Evolutionary conservation across 768 basidiomycete species (phyloP).

Genomic region (Panellus pusillus): DNA sequence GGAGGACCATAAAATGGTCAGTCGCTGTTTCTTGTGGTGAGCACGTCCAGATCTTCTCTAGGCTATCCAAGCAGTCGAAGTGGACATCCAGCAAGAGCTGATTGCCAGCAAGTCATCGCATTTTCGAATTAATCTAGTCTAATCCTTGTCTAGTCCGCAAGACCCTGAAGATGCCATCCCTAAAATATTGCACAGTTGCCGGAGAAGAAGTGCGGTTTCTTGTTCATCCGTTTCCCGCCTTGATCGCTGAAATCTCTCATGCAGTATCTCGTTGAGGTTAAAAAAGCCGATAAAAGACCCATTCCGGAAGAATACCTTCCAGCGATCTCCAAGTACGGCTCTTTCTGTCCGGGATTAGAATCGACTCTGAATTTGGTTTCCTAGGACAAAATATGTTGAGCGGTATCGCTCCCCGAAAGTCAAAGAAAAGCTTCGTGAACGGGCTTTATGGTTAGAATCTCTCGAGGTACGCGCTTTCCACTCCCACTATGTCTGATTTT

Average conservation of each 20-base stretch:
- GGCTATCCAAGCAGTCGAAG: constrained; percentile 68
- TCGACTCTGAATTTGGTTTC: not conserved
- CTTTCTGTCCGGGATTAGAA: not conserved
- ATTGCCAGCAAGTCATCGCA: constrained; percentile 49
- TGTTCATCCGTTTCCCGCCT: not conserved
- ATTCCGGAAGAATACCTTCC: constrained; percentile 60
- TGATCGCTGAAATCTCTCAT: not conserved
- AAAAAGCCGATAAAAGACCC: constrained; percentile 51
- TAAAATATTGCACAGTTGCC: constrained; percentile 65
- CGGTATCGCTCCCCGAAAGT: constrained; percentile 79
- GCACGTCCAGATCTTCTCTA: constrained; percentile 28
- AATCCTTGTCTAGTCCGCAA: constrained; percentile 58
- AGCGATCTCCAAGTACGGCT: constrained; percentile 55
- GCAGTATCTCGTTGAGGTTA: constrained; percentile 81
- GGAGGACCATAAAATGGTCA: constrained; percentile 59
- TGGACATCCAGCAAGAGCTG: constrained; percentile 74
- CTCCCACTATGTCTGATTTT: not conserved
- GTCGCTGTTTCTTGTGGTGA: not conserved
- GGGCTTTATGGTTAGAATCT: constrained; percentile 72
- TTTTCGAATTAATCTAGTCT: not conserved
- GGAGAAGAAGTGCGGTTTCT: constrained; percentile 63
- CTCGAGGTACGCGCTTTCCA: constrained; percentile 41
- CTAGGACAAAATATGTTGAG: constrained; percentile 67
- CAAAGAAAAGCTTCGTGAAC: constrained; percentile 61
- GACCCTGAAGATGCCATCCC: constrained; percentile 65